Evolutionary conservation across 23 red algal species (phyloP).

Genomic region (Gracilaria domingensis): DNA sequence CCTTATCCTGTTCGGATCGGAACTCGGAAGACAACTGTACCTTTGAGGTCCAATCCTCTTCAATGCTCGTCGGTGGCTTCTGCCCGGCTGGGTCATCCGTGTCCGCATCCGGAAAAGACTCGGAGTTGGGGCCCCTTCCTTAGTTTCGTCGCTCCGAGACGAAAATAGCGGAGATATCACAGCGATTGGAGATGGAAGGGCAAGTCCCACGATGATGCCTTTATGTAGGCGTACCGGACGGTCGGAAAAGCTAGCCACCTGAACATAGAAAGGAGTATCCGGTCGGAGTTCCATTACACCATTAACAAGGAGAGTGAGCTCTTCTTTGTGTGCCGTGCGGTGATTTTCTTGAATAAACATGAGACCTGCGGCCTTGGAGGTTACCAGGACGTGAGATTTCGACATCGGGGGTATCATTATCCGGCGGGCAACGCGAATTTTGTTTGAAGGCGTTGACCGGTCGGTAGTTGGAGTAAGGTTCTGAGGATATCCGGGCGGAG

Average conservation of each 20-base stretch:
- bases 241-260: slow-evolving; percentile 19
- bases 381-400: not conserved
- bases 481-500: not conserved
- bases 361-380: not conserved
- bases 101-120: not conserved
- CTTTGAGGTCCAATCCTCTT: not conserved
- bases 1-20: not conserved
- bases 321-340: not conserved
- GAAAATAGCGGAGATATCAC: not conserved
- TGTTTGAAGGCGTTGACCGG: too few relatives aligned
- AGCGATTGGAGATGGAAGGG: not conserved
- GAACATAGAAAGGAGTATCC: not conserved
- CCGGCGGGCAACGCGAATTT: too few relatives aligned
- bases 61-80: not conserved
- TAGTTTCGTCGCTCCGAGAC: not conserved
- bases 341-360: not conserved
- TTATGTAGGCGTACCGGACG: not conserved
- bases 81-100: not conserved
- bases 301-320: not conserved
- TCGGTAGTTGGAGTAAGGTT: too few relatives aligned
- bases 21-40: not conserved
- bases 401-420: too few relatives aligned
- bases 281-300: not conserved
- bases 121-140: not conserved
- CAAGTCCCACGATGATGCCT: not conserved